Conservation (phyloP, 2,329 filamentous ascomycete genomes). For the Talaromyces sp. region DNA sequence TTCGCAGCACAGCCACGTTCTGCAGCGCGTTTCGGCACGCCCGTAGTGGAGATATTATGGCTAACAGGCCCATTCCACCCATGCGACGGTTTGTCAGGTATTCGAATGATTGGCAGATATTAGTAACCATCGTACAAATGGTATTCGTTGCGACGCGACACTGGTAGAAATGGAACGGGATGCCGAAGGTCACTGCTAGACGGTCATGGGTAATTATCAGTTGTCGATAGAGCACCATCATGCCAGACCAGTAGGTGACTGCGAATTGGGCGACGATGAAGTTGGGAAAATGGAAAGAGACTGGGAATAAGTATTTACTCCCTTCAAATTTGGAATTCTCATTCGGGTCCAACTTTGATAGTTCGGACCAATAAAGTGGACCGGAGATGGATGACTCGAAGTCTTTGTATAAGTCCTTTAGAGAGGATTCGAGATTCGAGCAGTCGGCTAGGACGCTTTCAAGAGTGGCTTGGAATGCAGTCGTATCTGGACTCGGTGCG, state of each 20-base stretch:
- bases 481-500: not conserved
- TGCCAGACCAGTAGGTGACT: not conserved
- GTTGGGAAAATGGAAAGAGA: conserved; percentile 1
- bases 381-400: conserved; percentile 1
- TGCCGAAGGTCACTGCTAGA: not conserved
- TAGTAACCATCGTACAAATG: not conserved
- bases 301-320: not conserved
- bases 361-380: conserved; percentile 1
- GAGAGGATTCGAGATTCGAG: not conserved
- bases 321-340: not conserved
- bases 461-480: not conserved
- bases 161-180: not conserved
- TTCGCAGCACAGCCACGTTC: not conserved
- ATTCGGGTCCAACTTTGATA: not conserved
- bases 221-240: not conserved
- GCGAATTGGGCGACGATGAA: not conserved
- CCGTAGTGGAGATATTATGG: not conserved
- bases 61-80: not conserved
- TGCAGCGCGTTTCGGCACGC: not conserved
- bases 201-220: not conserved
- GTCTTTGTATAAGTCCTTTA: not conserved
- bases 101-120: conserved; percentile 1
- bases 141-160: not conserved
- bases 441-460: not conserved
- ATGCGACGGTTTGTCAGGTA: not conserved